These are phyloP conservation scores for Rickenella mellea DNA, from an alignment of 768 basidiomycete genomes.

Conservation along the genomic window DNA sequence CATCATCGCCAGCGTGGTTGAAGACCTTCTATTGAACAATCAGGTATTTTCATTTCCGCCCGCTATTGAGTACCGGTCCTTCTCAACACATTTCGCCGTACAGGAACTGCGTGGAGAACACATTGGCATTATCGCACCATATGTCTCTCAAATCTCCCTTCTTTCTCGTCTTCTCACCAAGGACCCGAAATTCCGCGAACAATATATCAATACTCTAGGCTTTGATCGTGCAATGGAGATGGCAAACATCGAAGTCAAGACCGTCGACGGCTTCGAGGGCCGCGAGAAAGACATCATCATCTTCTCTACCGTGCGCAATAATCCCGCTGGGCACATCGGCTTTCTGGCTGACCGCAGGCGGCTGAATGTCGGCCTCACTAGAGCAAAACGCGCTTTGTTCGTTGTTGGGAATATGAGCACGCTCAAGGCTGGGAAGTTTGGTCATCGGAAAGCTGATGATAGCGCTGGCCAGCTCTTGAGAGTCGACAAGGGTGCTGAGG, in stretches of 20 bases:
- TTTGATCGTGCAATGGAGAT: conserved; percentile 57
- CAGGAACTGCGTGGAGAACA: conserved; percentile 58
- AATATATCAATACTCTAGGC: conserved; percentile 56
- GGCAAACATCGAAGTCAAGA: conserved; percentile 71
- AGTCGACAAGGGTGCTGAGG: conserved; percentile 32
- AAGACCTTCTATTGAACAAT: conserved; percentile 72
- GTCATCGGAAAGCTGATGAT: conserved; percentile 10
- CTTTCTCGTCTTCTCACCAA: conserved; percentile 57
- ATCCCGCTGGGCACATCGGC: conserved; percentile 67
- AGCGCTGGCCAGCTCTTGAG: conserved; percentile 7
- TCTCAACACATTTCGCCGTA: conserved; percentile 12
- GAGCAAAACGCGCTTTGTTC: conserved; percentile 80
- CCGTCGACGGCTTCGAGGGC: conserved; percentile 92
- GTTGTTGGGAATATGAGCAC: conserved; percentile 69
- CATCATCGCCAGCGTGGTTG: conserved; percentile 70
- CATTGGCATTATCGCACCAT: conserved; percentile 91
- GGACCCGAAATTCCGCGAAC: conserved; percentile 39
- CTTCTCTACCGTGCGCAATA: conserved; percentile 86
- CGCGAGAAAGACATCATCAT: conserved; percentile 89
- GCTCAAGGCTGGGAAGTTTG: conserved; percentile 37
- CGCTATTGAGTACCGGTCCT: background rate
- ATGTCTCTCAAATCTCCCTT: conserved; percentile 76
- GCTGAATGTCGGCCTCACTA: conserved; percentile 85
- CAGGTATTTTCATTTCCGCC: conserved; percentile 35
- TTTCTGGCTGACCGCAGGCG: conserved; percentile 82